Percentiles rank a stretch among this genome's conserved stretches.
These are phyloP conservation scores for Rhynchospora pubera DNA, from an alignment of 176 grass and related monocot genomes.

Conservation along the genomic window DNA sequence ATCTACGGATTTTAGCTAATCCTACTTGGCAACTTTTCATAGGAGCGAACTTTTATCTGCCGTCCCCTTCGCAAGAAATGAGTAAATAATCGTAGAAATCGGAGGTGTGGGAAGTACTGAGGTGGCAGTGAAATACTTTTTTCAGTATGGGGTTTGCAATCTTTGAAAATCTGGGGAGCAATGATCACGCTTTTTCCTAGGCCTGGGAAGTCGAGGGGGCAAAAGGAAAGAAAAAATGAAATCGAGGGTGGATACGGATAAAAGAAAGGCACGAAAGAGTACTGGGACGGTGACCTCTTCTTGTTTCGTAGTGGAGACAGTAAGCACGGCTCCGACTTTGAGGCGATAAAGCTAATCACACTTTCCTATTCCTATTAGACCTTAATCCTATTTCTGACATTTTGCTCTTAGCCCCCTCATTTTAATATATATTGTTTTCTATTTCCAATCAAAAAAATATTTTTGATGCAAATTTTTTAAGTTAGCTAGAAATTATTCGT, in stretches of 20 bases:
- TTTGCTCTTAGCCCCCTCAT: not conserved
- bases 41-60: not conserved
- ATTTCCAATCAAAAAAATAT: too few relatives aligned
- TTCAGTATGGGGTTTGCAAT: conserved; percentile 30
- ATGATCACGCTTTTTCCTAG: conserved; percentile 24
- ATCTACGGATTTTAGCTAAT: not conserved
- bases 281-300: conserved; percentile 20
- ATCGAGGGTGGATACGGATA: conserved; percentile 17
- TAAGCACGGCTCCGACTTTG: conserved; percentile 23
- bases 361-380: not conserved
- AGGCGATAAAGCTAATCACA: conserved; percentile 15
- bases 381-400: not conserved
- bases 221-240: conserved; percentile 7
- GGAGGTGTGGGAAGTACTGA: conserved; percentile 13
- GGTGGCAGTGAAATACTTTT: conserved; percentile 11
- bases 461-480: too few relatives aligned
- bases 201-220: not conserved
- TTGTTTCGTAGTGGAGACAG: conserved; percentile 7
- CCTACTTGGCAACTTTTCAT: not conserved
- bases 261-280: conserved; percentile 13
- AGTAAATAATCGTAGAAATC: conserved; percentile 5
- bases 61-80: not conserved
- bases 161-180: conserved; percentile 26
- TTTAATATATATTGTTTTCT: not conserved
- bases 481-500: too few relatives aligned